Conservation (phyloP, 225 moss, liverwort and hornwort species). For the Antitrichia curtipendula region DNA sequence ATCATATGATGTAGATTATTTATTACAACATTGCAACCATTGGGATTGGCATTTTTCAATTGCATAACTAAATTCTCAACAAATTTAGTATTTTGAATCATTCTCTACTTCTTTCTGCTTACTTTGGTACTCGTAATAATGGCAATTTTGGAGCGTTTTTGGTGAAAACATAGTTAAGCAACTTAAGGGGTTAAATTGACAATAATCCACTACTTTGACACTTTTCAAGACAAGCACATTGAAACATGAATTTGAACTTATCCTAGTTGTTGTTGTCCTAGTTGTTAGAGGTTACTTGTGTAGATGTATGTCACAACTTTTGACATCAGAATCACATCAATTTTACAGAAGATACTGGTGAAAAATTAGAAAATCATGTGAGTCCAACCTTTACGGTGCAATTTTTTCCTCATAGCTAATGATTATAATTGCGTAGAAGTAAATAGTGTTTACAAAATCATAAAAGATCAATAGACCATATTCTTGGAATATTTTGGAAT, state of each 20-base stretch:
- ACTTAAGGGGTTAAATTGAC: neutral
- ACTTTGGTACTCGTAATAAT: no score
- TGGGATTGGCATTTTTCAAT: no score
- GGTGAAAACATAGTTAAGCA: no score
- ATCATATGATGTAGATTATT: no score
- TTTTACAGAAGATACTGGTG: rapidly evolving
- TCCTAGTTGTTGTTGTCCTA: neutral
- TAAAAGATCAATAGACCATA: neutral
- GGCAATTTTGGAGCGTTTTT: no score
- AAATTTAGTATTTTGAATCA: no score
- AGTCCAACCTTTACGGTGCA: rapidly evolving
- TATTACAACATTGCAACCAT: no score
- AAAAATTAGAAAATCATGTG: neutral
- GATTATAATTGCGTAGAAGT: neutral
- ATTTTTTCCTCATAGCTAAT: neutral
- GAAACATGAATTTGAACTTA: neutral
- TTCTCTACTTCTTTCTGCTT: no score
- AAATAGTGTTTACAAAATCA: neutral
- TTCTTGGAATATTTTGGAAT: neutral
- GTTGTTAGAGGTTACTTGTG: neutral
- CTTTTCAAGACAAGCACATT: rapidly evolving
- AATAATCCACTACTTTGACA: neutral
- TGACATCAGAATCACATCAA: neutral
- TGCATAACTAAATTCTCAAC: no score
- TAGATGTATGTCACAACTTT: neutral